phyloP scores from a whole-genome alignment of 2,329 filamentous ascomycete genomes.

The Pezicula neosporulosa region DNA sequence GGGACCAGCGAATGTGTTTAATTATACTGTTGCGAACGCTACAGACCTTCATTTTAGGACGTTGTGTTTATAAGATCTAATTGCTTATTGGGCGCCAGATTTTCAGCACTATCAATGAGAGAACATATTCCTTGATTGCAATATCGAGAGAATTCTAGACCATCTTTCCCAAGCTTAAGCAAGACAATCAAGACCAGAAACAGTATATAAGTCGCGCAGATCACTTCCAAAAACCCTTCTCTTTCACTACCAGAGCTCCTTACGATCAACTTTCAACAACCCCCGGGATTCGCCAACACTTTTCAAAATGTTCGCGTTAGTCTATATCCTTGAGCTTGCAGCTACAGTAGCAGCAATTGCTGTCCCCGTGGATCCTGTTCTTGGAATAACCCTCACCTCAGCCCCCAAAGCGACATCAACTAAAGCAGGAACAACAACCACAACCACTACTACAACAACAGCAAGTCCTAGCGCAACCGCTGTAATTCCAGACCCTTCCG shows the following conservation, averaged over 20 bases:
- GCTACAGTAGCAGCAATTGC: constrained; percentile 16
- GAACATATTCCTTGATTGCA: too few species aligned
- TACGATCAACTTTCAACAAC: constrained; percentile 1
- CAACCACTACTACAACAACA: constrained; percentile 8
- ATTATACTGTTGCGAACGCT: too few species aligned
- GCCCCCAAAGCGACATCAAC: background rate
- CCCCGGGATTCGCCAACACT: constrained; percentile 1
- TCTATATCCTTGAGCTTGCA: constrained; percentile 13
- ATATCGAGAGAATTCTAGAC: too few species aligned
- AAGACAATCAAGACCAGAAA: too few species aligned
- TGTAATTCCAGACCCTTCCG: constrained; percentile 25
- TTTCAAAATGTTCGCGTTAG: constrained; percentile 16
- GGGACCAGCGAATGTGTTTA: too few species aligned
- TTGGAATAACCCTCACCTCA: constrained; percentile 11
- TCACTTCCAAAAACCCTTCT: constrained; percentile 4
- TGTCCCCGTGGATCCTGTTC: constrained; percentile 14
- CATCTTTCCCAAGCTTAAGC: too few species aligned
- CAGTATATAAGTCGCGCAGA: background rate
- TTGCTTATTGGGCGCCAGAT: too few species aligned
- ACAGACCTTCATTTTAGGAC: too few species aligned
- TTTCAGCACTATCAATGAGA: too few species aligned
- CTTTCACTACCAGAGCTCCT: background rate
- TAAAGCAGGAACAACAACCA: background rate
- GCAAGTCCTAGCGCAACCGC: constrained; percentile 4
- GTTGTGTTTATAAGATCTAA: too few species aligned